Evolutionary conservation across 2,329 filamentous ascomycete genomes (phyloP), one percentile per base, ranked within the genome.

Genomic region (Penicillium sp.): DNA sequence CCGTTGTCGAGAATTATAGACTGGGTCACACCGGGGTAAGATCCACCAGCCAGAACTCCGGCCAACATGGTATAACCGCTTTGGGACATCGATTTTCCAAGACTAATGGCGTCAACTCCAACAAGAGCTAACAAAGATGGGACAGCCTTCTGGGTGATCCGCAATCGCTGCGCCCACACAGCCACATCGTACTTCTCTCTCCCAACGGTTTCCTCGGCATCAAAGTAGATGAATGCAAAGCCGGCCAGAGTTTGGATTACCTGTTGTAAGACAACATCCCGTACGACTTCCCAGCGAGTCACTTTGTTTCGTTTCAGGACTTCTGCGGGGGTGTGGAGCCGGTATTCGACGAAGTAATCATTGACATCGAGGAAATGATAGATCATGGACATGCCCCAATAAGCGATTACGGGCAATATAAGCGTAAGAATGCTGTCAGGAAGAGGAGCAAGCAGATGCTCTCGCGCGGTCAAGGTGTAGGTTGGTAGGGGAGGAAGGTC

Each of bases 261-360:
- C 67, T 98, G 93, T 72, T 98, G 91, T 51, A 97, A 66, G 48
- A 97, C 73, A 59, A 97, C 91, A 75, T 97, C 91, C 67, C 87
- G 84, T 55, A 91, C 81, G 3, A 95, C 89, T 63, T 96, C 85
- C 72, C 80, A 87, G 55, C 88, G 82, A 41, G 86, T 81, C 46
- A 88, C 91, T 64, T 88, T 88, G 70, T 96, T 96, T 61, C 90
- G 82, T 69, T 88, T 87, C 32, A 83, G 68, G 55, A 97, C 85
- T 70, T 97, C 91, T 45, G 88, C 89, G 13, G 93, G 93, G 0
- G 93, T 97, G 72, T 98, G 93, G 37, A 98, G 77, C 55, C 93
- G 85, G 72, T 97, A 96, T 62, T 94, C 82, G 17, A 90, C 84
- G 68, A 91, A 95, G 33, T 91, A 74, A 68, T 96, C 88, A 71